A percentile compares a stretch with the other conserved stretches of the same genome.
Conservation (phyloP, 2,329 filamentous ascomycete species). For the Amesomyces nigricolor region DNA sequence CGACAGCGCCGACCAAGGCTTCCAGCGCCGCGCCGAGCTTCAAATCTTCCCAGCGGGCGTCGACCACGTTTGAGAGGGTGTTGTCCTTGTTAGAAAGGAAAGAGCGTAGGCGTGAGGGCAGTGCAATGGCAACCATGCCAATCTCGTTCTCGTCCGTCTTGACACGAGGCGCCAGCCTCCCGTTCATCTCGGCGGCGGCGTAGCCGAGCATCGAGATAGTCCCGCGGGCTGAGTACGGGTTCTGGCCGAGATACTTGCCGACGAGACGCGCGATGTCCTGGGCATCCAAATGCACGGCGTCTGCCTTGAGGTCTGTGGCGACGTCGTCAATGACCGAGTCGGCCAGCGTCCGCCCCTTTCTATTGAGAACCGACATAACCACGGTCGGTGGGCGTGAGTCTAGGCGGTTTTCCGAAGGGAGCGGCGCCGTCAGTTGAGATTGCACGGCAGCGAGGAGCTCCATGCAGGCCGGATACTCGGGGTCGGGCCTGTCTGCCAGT, state of each 20-base stretch:
- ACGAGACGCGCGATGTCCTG: conserved; percentile 65
- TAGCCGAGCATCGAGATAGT: conserved; percentile 52
- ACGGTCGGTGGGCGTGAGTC: conserved; percentile 32
- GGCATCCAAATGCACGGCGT: conserved; percentile 63
- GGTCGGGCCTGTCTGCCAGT: conserved; percentile 18
- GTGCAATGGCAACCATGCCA: conserved; percentile 27
- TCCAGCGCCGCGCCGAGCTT: conserved; percentile 56
- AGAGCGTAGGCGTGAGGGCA: conserved; percentile 23
- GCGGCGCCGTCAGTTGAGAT: conserved; percentile 29
- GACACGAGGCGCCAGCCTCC: conserved; percentile 38
- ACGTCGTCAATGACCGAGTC: conserved; percentile 28
- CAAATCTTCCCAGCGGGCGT: conserved; percentile 55
- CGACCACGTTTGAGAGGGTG: conserved; percentile 27
- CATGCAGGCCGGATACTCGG: conserved; percentile 27
- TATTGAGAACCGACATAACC: conserved; percentile 34
- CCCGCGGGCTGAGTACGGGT: conserved; percentile 42
- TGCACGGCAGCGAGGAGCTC: conserved; percentile 32
- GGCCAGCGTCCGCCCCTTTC: conserved; percentile 29
- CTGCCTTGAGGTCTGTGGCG: conserved; percentile 46
- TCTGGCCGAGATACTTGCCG: conserved; percentile 64
- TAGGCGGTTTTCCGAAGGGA: conserved; percentile 16
- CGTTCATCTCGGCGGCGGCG: conserved; percentile 49
- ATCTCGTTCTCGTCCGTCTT: conserved; percentile 36
- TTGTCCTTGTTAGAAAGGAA: conserved; percentile 25
- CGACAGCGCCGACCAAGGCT: conserved; percentile 47